A percentile compares a stretch with the other conserved stretches of the same genome.
These are phyloP conservation scores for Microdochium paspali DNA, from an alignment of 2,329 filamentous ascomycete species.

Conservation along the genomic window DNA sequence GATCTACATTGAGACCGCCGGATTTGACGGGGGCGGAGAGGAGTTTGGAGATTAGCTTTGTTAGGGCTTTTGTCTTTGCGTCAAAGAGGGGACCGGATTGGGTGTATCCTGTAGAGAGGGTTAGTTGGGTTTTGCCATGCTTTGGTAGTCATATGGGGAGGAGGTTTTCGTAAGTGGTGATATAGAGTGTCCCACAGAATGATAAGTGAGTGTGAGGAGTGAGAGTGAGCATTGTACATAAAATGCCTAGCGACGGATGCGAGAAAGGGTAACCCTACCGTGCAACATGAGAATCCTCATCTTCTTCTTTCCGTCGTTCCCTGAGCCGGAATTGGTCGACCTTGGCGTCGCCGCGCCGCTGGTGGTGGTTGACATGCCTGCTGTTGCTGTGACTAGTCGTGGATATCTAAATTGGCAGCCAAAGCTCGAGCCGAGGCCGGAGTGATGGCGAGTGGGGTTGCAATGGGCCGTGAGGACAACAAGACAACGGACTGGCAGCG, in stretches of 20 bases:
- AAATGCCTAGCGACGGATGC: too few relatives aligned
- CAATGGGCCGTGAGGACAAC: too few relatives aligned
- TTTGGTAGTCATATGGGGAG: neutral
- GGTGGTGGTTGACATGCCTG: constrained; percentile 19
- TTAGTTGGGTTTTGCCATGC: constrained; percentile 1
- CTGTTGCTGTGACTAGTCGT: neutral
- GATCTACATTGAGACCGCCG: constrained; percentile 38
- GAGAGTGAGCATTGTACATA: too few relatives aligned
- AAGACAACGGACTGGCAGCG: too few relatives aligned
- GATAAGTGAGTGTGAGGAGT: too few relatives aligned
- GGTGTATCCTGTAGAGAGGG: constrained; percentile 57
- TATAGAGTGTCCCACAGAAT: too few relatives aligned
- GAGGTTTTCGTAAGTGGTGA: constrained; percentile 1
- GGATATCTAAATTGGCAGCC: too few relatives aligned
- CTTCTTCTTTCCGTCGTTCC: constrained; percentile 32
- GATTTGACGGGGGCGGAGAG: constrained; percentile 41
- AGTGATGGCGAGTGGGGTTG: neutral
- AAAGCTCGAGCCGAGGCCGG: neutral
- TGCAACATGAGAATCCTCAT: constrained; percentile 72
- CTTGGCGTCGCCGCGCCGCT: constrained; percentile 8
- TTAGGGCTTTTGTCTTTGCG: constrained; percentile 77
- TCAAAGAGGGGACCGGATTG: constrained; percentile 82
- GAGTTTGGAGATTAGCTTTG: constrained; percentile 69
- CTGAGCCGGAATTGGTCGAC: constrained; percentile 7
- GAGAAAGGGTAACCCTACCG: too few relatives aligned